A percentile compares a stretch with the other conserved stretches of the same genome.
Conservation (phyloP, 2,329 filamentous ascomycete genomes). For the Aspergillus texensis region DNA sequence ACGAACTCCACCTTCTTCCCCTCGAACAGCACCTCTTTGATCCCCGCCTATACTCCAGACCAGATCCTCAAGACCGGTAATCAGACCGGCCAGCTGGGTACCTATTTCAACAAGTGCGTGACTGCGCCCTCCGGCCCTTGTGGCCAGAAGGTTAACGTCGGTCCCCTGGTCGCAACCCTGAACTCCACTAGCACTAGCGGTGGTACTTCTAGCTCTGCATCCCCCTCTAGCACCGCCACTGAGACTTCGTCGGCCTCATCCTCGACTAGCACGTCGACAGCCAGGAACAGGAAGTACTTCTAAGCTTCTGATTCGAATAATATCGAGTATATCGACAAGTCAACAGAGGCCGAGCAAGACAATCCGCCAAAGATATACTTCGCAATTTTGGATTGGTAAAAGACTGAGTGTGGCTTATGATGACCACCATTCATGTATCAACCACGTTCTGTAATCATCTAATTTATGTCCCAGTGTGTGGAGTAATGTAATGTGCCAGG, state of each 20-base stretch:
- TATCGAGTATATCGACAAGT: not conserved
- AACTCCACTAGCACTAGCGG: slow-evolving; percentile 12
- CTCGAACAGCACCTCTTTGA: slow-evolving; percentile 24
- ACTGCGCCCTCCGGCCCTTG: slow-evolving; percentile 25
- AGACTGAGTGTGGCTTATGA: not conserved
- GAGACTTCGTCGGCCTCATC: no score
- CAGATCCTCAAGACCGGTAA: slow-evolving; percentile 25
- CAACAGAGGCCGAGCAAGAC: not conserved
- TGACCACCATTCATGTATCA: not conserved
- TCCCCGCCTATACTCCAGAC: slow-evolving; percentile 26
- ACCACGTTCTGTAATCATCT: slow-evolving; percentile 5
- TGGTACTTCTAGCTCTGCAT: slow-evolving; percentile 6
- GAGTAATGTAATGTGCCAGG: not conserved
- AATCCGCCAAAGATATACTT: not conserved
- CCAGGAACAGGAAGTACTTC: not conserved
- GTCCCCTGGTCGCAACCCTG: slow-evolving; percentile 26
- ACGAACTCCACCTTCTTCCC: slow-evolving; percentile 20
- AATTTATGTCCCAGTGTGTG: not conserved
- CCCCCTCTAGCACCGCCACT: not conserved
- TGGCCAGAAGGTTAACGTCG: slow-evolving; percentile 25
- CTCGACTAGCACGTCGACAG: not conserved
- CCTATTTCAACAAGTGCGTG: slow-evolving; percentile 27
- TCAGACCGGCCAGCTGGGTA: slow-evolving; percentile 27
- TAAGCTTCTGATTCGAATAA: not conserved
- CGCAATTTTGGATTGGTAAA: not conserved